Percentiles rank a stretch among this genome's conserved stretches.
Conservation (phyloP, 2,329 filamentous ascomycete species). For the Akanthomyces muscarius region DNA sequence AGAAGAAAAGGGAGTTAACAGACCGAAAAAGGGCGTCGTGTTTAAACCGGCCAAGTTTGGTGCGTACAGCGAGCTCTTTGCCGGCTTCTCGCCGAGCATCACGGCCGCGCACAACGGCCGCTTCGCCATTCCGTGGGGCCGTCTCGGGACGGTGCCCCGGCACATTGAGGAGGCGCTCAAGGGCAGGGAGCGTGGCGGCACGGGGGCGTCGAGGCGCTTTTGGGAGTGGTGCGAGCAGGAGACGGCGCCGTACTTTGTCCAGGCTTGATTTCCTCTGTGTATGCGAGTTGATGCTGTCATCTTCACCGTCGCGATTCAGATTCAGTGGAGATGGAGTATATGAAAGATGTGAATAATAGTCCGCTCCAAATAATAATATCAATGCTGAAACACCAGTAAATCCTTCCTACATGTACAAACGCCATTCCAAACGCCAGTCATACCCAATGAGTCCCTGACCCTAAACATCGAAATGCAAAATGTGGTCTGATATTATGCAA, state of each 20-base stretch:
- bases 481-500: slow-evolving; percentile 23
- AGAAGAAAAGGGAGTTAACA: too few relatives aligned
- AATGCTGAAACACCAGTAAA: not conserved
- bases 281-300: not conserved
- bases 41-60: not conserved
- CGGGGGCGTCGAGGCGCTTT: too few relatives aligned
- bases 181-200: not conserved
- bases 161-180: not conserved
- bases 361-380: not conserved
- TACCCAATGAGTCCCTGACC: not conserved
- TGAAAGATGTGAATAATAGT: not conserved
- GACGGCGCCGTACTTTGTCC: not conserved
- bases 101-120: slow-evolving; percentile 29
- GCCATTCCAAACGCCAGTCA: not conserved
- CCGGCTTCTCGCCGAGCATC: slow-evolving; percentile 28
- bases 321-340: not conserved
- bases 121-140: not conserved
- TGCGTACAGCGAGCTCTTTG: slow-evolving; percentile 11
- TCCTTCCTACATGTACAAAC: not conserved
- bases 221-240: not conserved
- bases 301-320: too few relatives aligned
- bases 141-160: slow-evolving; percentile 22
- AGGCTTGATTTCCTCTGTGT: not conserved
- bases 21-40: too few relatives aligned
- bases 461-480: not conserved